Evolutionary conservation across 805 yeast species (phyloP), one percentile per base, ranked within the genome.

Genomic region (Komagataella mondaviorum): DNA sequence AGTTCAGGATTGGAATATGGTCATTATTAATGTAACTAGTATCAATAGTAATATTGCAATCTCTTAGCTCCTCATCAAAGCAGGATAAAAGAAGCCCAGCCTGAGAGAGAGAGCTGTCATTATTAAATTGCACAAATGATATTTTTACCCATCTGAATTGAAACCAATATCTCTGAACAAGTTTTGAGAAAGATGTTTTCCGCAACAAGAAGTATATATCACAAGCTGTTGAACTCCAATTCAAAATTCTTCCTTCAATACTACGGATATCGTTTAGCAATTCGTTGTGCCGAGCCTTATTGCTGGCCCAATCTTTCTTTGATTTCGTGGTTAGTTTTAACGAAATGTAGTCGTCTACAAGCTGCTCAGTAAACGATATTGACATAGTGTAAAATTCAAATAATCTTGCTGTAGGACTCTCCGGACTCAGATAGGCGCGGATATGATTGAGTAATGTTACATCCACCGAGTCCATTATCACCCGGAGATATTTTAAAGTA

Each of bases 11-110:
- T 2, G 88, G 83, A 14, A 90, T 77, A 52, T 73, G 68, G 1
- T 71, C 68, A 56, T 75, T 84, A 60, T 89, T 88, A 1, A 79
- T 72, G 61, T 76, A 80, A 0, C 63, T 58, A 0, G 83, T 65
- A 6, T 65, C 60, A 2, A 72, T 44, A 0, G 51, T 46, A 4
- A 61, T 46, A 0, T 55, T 52, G 0, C 44, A 45, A 1, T 52
- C 49, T 12, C 57, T 30, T 10, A 68, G 47, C 4, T 55, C 51
- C 1, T 48, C 30, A 36, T 57, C 55, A 1, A 71, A 54, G 4
- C 57, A 50, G 1, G 51, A 43, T 8, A 72, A 60, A 14, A 64
- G 54, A 0, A 55, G 51, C 1, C 60, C 54, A 3, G 75, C 55
- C 3, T 59, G 54, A 0, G 58, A 61, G 8, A 72, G 66, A 1